Evolutionary conservation across 805 yeast species (phyloP).

Genomic region (Wickerhamiella galacta): DNA sequence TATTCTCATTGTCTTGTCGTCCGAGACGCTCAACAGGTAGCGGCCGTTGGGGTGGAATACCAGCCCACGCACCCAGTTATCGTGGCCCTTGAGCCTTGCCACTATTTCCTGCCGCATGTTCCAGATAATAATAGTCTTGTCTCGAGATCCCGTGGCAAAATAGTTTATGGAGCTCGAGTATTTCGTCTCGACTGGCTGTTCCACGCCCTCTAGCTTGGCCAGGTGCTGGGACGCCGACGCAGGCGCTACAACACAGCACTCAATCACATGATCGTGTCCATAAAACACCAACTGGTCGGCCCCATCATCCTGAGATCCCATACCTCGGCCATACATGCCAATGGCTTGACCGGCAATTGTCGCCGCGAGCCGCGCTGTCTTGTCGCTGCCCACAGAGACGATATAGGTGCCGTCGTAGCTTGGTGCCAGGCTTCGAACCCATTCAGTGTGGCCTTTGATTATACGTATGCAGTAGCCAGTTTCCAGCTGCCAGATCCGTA

Average conservation of each 20-base stretch:
- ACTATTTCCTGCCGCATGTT: slow-evolving; percentile 44
- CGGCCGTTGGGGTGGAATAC: slow-evolving; percentile 62
- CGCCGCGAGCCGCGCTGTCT: slow-evolving; percentile 5
- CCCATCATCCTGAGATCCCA: slow-evolving; percentile 29
- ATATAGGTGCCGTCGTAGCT: slow-evolving; percentile 4
- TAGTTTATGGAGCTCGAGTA: slow-evolving; percentile 29
- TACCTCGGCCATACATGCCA: not conserved
- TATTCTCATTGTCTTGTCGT: slow-evolving; percentile 55
- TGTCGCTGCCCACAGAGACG: slow-evolving; percentile 12
- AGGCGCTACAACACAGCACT: slow-evolving; percentile 54
- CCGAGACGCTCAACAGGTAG: slow-evolving; percentile 53
- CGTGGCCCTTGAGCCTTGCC: slow-evolving; percentile 51
- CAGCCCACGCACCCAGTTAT: slow-evolving; percentile 69
- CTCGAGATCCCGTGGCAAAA: slow-evolving; percentile 67
- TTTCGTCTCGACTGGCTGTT: slow-evolving; percentile 15
- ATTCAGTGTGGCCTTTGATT: slow-evolving; percentile 68
- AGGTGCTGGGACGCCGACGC: slow-evolving; percentile 29
- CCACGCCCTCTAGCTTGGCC: slow-evolving; percentile 28
- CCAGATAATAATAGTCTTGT: slow-evolving; percentile 62
- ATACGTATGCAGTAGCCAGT: slow-evolving; percentile 52
- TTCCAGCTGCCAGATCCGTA: slow-evolving; percentile 57
- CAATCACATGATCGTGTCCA: slow-evolving; percentile 77
- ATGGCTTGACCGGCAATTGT: not conserved
- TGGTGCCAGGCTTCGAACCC: slow-evolving; percentile 57
- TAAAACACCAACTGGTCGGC: slow-evolving; percentile 48